A percentile compares a stretch with the other conserved stretches of the same genome.
Evolutionary conservation across 371 early-diverging fungal genomes (phyloP).

Genomic region (Batkoa obscura): DNA sequence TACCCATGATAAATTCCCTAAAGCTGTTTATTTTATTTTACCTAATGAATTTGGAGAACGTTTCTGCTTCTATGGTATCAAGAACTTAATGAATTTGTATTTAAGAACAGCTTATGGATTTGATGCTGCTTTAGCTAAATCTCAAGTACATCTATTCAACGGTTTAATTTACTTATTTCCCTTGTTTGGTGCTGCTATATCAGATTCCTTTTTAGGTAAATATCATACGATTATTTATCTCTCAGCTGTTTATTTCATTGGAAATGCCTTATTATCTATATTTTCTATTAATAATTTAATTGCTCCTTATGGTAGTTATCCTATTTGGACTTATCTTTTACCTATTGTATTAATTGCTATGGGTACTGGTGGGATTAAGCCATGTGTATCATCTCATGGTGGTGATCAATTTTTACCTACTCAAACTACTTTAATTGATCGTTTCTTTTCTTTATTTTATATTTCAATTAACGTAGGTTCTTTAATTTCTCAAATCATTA

Average conservation of each 20-base stretch:
- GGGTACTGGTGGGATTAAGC: conserved; percentile 28
- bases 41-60: conserved; percentile 12
- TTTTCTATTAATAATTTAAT: conserved; percentile 1
- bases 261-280: background rate
- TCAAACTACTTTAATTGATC: background rate
- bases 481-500: background rate
- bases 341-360: conserved; percentile 7
- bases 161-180: conserved; percentile 40
- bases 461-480: conserved; percentile 2
- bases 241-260: conserved; percentile 1
- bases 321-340: background rate
- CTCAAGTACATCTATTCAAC: conserved; percentile 22
- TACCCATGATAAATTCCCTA: conserved; percentile 6
- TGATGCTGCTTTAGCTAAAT: conserved; percentile 9
- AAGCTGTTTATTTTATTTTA: conserved; percentile 9
- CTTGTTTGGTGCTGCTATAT: conserved; percentile 35
- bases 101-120: conserved; percentile 12
- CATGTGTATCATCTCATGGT: conserved; percentile 25
- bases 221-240: conserved; percentile 34
- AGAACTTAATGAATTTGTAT: conserved; percentile 8
- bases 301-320: background rate
- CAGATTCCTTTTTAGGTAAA: conserved; percentile 43
- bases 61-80: conserved; percentile 10
- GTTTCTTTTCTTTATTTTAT: conserved; percentile 4
- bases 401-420: conserved; percentile 20